These are phyloP conservation scores for Bipolaris sorokiniana DNA, from an alignment of 2,329 filamentous ascomycete genomes.

Conservation along the genomic window DNA sequence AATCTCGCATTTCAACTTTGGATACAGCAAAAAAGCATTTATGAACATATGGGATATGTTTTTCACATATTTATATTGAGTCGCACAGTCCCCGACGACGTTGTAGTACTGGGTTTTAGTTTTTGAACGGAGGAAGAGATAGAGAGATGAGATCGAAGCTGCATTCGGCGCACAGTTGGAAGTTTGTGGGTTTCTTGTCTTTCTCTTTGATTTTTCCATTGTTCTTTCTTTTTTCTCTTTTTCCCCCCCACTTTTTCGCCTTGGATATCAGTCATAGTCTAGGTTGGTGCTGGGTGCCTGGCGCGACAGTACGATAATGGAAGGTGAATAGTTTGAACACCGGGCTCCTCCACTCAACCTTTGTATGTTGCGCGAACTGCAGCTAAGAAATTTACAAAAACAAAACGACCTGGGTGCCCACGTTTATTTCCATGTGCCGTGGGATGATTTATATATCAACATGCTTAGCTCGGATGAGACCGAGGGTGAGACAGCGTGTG, in stretches of 20 bases:
- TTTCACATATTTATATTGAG: slow-evolving; percentile 6
- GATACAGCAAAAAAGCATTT: slow-evolving; percentile 45
- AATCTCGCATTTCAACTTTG: slow-evolving; percentile 21
- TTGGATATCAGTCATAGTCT: slow-evolving; percentile 11
- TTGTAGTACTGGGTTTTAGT: slow-evolving; percentile 6
- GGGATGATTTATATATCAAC: background rate
- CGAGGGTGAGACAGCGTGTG: background rate
- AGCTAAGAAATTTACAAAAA: background rate
- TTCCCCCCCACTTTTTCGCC: slow-evolving; percentile 1
- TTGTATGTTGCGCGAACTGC: background rate
- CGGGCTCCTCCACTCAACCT: slow-evolving; percentile 3
- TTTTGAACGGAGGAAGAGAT: background rate
- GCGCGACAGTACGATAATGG: slow-evolving; percentile 15
- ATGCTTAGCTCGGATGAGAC: background rate
- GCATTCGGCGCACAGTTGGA: slow-evolving; percentile 13
- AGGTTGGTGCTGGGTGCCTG: slow-evolving; percentile 11
- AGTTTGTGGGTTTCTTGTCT: background rate
- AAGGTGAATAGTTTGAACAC: slow-evolving; percentile 9
- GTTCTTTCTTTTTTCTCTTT: background rate
- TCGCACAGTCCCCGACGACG: background rate
- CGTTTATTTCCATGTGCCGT: background rate
- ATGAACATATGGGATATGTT: slow-evolving; percentile 39
- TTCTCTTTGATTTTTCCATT: background rate
- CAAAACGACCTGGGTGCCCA: background rate
- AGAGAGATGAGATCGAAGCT: background rate